phyloP scores from a whole-genome alignment of 805 yeast genomes.

The Wickerhamomyces ciferrii region DNA sequence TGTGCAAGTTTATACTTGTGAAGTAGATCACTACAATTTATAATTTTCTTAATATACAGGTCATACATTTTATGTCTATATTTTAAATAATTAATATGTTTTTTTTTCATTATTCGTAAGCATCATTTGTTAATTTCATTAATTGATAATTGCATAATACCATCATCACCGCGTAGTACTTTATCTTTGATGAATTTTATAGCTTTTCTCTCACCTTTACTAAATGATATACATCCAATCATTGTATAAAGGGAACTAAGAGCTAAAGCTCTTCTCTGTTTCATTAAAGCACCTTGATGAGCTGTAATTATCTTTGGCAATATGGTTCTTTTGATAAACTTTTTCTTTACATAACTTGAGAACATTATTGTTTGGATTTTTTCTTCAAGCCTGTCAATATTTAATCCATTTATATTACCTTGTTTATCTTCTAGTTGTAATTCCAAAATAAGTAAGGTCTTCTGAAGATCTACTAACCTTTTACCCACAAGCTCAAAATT shows the following conservation, averaged over 20 bases:
- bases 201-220: not conserved
- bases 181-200: not conserved
- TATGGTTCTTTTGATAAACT: not conserved
- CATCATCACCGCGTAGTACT: not conserved
- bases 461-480: not conserved
- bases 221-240: not conserved
- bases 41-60: not conserved
- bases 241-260: not conserved
- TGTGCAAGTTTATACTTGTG: conserved; percentile 89
- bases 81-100: no score
- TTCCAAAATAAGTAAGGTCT: not conserved
- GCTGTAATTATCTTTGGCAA: not conserved
- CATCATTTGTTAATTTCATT: not conserved
- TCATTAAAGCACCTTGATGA: not conserved
- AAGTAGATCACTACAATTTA: no score
- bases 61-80: not conserved
- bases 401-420: not conserved
- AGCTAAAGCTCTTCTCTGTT: not conserved
- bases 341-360: not conserved
- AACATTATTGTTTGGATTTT: not conserved
- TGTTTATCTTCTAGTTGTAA: not conserved
- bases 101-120: not conserved
- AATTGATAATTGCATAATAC: not conserved
- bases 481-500: not conserved
- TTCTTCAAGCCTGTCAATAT: not conserved